phyloP scores from a whole-genome alignment of 768 basidiomycete species.

The Chalciporus pseudorubinellus region DNA sequence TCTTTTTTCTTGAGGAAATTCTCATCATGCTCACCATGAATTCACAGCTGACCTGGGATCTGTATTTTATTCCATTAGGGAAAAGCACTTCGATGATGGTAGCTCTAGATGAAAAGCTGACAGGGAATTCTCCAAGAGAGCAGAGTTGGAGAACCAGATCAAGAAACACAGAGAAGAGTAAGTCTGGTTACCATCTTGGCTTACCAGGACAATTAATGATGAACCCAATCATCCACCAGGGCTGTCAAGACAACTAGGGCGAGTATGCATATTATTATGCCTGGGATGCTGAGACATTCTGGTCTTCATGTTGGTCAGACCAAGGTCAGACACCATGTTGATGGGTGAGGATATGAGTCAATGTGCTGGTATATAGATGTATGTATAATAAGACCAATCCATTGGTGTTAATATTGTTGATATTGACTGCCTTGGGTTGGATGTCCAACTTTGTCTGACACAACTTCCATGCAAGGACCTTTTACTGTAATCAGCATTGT shows the following conservation, averaged over 20 bases:
- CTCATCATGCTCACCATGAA: conserved; percentile 9
- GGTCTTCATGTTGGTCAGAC: conserved; percentile 72
- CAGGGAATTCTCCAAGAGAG: conserved; percentile 87
- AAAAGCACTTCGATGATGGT: conserved; percentile 94
- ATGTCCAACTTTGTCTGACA: no score
- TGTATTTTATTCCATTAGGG: conserved; percentile 96
- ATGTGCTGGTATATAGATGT: background rate
- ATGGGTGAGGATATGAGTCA: conserved; percentile 58
- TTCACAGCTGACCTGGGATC: conserved; percentile 84
- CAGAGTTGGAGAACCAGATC: conserved; percentile 91
- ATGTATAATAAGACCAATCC: background rate
- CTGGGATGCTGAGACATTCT: conserved; percentile 74
- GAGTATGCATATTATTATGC: conserved; percentile 68
- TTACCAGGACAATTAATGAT: conserved; percentile 7
- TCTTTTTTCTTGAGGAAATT: background rate
- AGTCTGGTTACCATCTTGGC: conserved; percentile 9
- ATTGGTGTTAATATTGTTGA: no score
- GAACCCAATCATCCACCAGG: conserved; percentile 34
- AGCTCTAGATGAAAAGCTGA: conserved; percentile 76
- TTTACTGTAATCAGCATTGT: conserved; percentile 10
- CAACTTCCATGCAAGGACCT: no score
- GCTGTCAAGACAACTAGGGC: conserved; percentile 52
- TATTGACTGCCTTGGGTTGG: no score
- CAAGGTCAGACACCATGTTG: conserved; percentile 75
- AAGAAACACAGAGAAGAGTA: conserved; percentile 75